phyloP scores from a whole-genome alignment of 2,329 filamentous ascomycete species.

The Apiospora malaysiana region DNA sequence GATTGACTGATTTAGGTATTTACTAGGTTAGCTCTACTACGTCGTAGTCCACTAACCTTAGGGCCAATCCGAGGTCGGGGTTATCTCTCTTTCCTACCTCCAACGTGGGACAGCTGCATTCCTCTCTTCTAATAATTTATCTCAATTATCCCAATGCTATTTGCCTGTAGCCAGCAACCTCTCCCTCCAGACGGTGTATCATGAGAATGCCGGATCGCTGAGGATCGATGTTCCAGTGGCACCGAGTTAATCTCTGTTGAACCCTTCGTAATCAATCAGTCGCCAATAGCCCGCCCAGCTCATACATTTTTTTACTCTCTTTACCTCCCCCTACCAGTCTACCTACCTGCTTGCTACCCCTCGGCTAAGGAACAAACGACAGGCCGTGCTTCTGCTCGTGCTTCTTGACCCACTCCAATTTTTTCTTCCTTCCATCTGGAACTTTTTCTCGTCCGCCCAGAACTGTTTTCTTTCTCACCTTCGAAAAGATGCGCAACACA shows the following conservation, averaged over 20 bases:
- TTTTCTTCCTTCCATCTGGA: conserved; percentile 34
- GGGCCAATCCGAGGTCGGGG: conserved; percentile 14
- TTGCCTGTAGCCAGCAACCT: not conserved
- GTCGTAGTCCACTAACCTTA: no score
- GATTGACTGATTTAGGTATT: not conserved
- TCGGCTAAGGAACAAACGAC: conserved; percentile 24
- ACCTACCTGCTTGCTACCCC: not conserved
- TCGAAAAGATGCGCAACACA: conserved; percentile 64
- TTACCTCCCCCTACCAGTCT: not conserved
- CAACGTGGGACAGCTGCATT: not conserved
- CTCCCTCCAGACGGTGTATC: not conserved
- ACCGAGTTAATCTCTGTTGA: not conserved
- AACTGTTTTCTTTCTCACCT: conserved; percentile 34
- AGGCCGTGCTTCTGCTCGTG: not conserved
- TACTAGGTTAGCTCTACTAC: not conserved
- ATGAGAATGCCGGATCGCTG: not conserved
- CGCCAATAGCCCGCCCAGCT: not conserved
- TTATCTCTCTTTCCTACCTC: not conserved
- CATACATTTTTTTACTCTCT: not conserved
- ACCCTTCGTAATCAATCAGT: not conserved
- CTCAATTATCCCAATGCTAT: not conserved
- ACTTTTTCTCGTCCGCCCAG: conserved; percentile 34
- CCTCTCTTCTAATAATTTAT: not conserved
- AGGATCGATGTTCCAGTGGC: not conserved
- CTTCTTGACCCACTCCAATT: conserved; percentile 34